These are phyloP conservation scores for Steccherinum ochraceum DNA, from an alignment of 768 basidiomycete genomes.

Conservation along the genomic window DNA sequence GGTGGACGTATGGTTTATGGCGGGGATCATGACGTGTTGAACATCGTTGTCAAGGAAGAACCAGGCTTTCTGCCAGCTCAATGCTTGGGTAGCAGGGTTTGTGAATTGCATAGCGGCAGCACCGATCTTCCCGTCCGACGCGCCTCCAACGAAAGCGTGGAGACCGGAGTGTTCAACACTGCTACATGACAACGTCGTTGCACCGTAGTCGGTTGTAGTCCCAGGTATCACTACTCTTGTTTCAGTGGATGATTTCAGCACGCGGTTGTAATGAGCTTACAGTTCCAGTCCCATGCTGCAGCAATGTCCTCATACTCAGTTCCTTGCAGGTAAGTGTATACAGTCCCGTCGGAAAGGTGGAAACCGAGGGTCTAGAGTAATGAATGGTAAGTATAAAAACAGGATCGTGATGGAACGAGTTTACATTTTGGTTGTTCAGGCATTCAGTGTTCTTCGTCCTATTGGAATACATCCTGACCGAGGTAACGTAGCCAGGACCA, in stretches of 20 bases:
- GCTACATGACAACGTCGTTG: conserved; percentile 45
- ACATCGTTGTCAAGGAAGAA: conserved; percentile 64
- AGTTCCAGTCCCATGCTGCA: conserved; percentile 71
- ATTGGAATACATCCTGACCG: conserved; percentile 56
- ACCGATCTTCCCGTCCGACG: conserved; percentile 49
- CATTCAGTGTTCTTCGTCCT: conserved; percentile 61
- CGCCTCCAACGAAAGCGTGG: conserved; percentile 61
- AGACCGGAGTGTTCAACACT: conserved; percentile 37
- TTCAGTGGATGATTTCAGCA: no score
- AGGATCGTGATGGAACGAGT: conserved; percentile 13
- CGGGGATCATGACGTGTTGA: conserved; percentile 56
- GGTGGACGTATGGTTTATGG: conserved; percentile 32
- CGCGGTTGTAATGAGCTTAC: conserved; percentile 7
- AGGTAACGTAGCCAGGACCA: conserved; percentile 50
- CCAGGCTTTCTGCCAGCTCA: conserved; percentile 66
- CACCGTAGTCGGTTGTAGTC: conserved; percentile 57
- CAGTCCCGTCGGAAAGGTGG: conserved; percentile 60
- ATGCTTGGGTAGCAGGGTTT: conserved; percentile 48
- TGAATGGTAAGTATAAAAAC: not conserved
- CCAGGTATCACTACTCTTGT: conserved; percentile 49
- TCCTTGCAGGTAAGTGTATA: conserved; percentile 59
- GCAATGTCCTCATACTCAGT: conserved; percentile 70
- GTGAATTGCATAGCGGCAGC: conserved; percentile 60
- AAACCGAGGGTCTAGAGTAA: conserved; percentile 49
- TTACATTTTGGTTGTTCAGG: conserved; percentile 55